Conservation (phyloP, 2,329 filamentous ascomycete species). For the Pseudocercospora vitis region DNA sequence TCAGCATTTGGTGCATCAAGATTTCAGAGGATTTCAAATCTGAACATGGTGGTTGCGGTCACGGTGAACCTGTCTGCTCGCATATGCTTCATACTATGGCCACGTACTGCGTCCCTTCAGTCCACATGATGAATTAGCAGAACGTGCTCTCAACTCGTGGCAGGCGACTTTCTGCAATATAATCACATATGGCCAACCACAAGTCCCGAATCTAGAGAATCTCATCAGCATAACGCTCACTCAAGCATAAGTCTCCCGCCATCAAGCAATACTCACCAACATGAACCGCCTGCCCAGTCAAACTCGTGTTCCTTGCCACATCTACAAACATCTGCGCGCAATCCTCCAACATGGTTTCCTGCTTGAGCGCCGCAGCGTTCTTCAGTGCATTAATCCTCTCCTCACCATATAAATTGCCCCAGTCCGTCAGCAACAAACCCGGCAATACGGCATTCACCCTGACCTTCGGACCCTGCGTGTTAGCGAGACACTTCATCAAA, state of each 20-base stretch:
- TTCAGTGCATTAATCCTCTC: conserved; percentile 58
- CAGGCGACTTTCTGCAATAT: too few species aligned
- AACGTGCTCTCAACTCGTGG: too few species aligned
- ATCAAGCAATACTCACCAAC: conserved; percentile 37
- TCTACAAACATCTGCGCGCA: conserved; percentile 58
- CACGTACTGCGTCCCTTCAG: too few species aligned
- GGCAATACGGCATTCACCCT: conserved; percentile 65
- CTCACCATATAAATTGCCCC: conserved; percentile 51
- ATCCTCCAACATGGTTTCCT: conserved; percentile 54
- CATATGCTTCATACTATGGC: too few species aligned
- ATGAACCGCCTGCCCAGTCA: conserved; percentile 50
- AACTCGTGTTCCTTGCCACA: conserved; percentile 55
- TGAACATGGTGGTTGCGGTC: too few species aligned
- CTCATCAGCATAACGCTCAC: too few species aligned
- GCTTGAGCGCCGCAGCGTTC: conserved; percentile 61
- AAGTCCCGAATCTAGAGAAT: conserved; percentile 21
- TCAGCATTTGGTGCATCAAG: too few species aligned
- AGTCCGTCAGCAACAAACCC: conserved; percentile 66
- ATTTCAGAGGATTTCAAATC: too few species aligned
- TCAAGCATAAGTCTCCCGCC: too few species aligned
- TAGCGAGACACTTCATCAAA: conserved; percentile 64
- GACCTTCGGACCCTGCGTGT: conserved; percentile 62
- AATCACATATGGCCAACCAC: conserved; percentile 21
- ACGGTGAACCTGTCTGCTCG: too few species aligned
- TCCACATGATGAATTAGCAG: too few species aligned